Base-by-base conservation (phyloP, 2,329 filamentous ascomycete species). In the Hypoxylon sp. region DNA sequence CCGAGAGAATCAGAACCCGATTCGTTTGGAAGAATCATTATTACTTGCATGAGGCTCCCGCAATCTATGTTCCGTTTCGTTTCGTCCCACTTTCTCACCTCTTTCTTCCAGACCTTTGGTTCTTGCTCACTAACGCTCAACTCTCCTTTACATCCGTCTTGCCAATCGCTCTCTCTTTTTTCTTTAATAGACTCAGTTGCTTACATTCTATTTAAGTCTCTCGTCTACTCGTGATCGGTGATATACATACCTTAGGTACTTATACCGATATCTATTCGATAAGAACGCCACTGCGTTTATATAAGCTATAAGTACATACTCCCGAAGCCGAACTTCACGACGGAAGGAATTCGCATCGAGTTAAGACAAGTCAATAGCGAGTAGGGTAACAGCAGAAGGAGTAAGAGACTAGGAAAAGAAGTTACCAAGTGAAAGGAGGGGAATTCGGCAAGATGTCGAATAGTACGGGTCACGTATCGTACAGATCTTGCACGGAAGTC, bases 401-500 rank as follows among this genome's bases (percentile, higher is more conserved):
- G 48, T 30, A 20, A 22, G 22, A 53, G 30, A 51, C 44, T 15
- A 48, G 43, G 28, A 48, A 43, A 7, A 28, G 20, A 7, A 17
- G n/a, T 28, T 10, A 17, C 7, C 15, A 1, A 34, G 34, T 17
- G 15, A 32, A 55, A 58, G 41, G n/a, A n/a, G n/a, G n/a, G n/a
- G n/a, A 30, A 1, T 10, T 56, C 44, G 57, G 56, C 62, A 58
- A 61, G 20, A 68, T 68, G 65, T 65, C 65, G 49, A 66, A 61
- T n/a, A 55, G 32, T 19, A 67, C 63, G 3, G 56, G 58, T 26
- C 62, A 56, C 70, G 57, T 71, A 44, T 70, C 73, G 4, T 72
- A 64, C 59, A 68, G 71, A 50, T 59, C 70, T 17, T 83, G 80
- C 68, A 76, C 69, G 5, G 71, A 78, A 15, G 75, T 86, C 63